Conservation (phyloP, 2,329 filamentous ascomycete species). For the Waltergamsia citrina region DNA sequence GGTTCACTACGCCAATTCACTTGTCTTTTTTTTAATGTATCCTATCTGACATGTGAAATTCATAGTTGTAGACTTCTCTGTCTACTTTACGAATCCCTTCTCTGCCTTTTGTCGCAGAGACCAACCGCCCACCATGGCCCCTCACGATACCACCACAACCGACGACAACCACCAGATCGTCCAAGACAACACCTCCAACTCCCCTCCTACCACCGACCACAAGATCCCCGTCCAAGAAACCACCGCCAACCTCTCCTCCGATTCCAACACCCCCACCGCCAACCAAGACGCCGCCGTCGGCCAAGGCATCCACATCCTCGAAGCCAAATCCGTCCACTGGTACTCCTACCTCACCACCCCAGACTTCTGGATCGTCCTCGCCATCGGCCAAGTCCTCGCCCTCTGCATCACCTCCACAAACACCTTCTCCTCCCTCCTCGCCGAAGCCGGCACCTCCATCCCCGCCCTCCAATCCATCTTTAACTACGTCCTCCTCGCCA, state of each 20-base stretch:
- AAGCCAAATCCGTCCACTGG: conserved; percentile 45
- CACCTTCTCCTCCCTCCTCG: conserved; percentile 76
- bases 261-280: conserved; percentile 3
- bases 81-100: not conserved
- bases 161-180: conserved; percentile 1
- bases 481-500: conserved; percentile 78
- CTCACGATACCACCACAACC: conserved; percentile 11
- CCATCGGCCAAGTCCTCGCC: conserved; percentile 74
- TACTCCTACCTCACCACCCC: conserved; percentile 70
- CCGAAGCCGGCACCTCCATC: conserved; percentile 59
- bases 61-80: too few species aligned
- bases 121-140: conserved; percentile 4
- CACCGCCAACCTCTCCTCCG: conserved; percentile 4
- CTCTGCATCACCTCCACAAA: conserved; percentile 90
- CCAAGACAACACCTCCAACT: conserved; percentile 4
- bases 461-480: conserved; percentile 94
- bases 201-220: conserved; percentile 1
- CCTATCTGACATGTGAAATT: too few species aligned
- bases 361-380: conserved; percentile 80
- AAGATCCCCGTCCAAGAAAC: conserved; percentile 5
- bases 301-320: conserved; percentile 44
- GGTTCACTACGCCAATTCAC: too few species aligned
- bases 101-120: not conserved
- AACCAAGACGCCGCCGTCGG: conserved; percentile 27
- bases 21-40: too few species aligned